Evolutionary conservation across 495 filamentous ascomycete genomes (phyloP).

Genomic region (Immersiella caudata): DNA sequence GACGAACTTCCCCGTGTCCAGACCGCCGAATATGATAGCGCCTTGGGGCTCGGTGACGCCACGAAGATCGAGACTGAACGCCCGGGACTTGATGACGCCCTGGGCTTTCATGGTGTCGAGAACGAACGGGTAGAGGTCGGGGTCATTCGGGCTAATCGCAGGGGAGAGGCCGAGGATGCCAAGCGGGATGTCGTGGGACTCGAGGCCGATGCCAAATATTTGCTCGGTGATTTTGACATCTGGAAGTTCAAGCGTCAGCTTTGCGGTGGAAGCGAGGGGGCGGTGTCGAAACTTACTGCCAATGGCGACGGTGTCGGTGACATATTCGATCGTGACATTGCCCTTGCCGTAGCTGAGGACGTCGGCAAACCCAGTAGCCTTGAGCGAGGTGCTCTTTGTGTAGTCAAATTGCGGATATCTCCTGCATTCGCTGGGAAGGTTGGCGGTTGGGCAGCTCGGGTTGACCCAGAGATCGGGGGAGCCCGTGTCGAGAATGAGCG

Average conservation of each 20-base stretch:
- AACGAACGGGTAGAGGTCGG: constrained; percentile 64
- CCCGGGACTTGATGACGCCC: constrained; percentile 66
- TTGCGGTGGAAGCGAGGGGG: not conserved
- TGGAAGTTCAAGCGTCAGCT: constrained; percentile 6
- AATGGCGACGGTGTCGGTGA: constrained; percentile 44
- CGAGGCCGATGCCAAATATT: constrained; percentile 46
- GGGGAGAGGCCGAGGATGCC: constrained; percentile 74
- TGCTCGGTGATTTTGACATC: constrained; percentile 41
- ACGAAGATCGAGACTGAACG: constrained; percentile 72
- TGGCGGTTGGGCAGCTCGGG: constrained; percentile 39
- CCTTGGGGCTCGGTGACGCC: constrained; percentile 54
- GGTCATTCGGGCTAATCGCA: constrained; percentile 48
- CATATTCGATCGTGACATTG: constrained; percentile 43
- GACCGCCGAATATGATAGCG: constrained; percentile 76
- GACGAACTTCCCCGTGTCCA: constrained; percentile 69
- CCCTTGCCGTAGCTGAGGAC: constrained; percentile 45
- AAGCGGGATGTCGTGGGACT: constrained; percentile 49
- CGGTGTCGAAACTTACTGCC: constrained; percentile 32
- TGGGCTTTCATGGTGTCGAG: constrained; percentile 64
- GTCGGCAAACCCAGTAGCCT: constrained; percentile 29
- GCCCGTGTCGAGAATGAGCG: constrained; percentile 50
- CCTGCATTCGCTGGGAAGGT: constrained; percentile 31
- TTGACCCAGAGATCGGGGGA: constrained; percentile 52
- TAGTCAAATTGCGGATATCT: constrained; percentile 40
- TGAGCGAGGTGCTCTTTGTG: constrained; percentile 35